Evolutionary conservation across 768 basidiomycete species (phyloP).

Genomic region (Pulveroboletus ravenelii): DNA sequence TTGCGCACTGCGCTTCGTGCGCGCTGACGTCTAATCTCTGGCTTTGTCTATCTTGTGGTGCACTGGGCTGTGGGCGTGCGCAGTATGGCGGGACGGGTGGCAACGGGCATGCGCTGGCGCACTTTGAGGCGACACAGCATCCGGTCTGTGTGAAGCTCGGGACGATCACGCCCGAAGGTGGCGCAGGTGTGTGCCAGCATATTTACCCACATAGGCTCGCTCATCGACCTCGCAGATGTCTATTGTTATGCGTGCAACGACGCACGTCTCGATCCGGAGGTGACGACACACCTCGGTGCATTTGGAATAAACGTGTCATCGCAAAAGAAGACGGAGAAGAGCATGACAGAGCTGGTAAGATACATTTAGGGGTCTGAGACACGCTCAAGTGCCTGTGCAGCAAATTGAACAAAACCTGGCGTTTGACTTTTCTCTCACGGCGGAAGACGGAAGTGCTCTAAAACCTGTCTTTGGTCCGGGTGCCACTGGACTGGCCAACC

Average conservation of each 20-base stretch:
- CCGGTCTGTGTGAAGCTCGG: slow-evolving; percentile 88
- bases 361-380: not conserved
- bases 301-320: slow-evolving; percentile 86
- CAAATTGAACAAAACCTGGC: slow-evolving; percentile 96
- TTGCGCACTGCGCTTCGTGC: slow-evolving; percentile 79
- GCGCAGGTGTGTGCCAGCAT: slow-evolving; percentile 57
- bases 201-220: not conserved
- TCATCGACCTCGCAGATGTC: slow-evolving; percentile 50
- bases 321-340: slow-evolving; percentile 91
- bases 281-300: slow-evolving; percentile 65
- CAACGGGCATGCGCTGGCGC: slow-evolving; percentile 83
- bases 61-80: slow-evolving; percentile 82
- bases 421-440: slow-evolving; percentile 90
- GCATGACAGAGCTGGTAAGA: slow-evolving; percentile 88
- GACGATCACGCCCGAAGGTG: slow-evolving; percentile 93
- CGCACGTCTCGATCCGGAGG: slow-evolving; percentile 68
- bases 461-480: slow-evolving; percentile 87
- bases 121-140: slow-evolving; percentile 70
- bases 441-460: slow-evolving; percentile 81
- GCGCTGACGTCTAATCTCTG: slow-evolving; percentile 89
- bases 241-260: slow-evolving; percentile 94
- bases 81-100: slow-evolving; percentile 81
- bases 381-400: slow-evolving; percentile 31
- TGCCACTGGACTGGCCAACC: slow-evolving; percentile 83
- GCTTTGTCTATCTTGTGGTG: slow-evolving; percentile 91